Evolutionary conservation across 805 yeast species (phyloP), one percentile per base, ranked within the genome.

Genomic region (Lipomyces yamanashiensis): DNA sequence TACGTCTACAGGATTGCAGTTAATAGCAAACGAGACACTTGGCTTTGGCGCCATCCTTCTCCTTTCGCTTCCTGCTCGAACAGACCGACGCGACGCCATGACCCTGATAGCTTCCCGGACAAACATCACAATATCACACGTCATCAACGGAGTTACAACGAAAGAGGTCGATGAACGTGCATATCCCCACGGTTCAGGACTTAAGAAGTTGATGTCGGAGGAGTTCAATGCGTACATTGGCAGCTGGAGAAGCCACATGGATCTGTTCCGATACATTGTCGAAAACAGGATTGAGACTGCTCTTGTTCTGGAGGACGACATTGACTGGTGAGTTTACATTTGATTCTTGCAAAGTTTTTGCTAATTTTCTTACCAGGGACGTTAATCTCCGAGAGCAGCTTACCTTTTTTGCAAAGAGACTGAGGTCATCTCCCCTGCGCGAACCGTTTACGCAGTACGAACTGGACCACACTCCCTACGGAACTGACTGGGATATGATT

Each of bases 21-120:
- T 28, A 28, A 28, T 28, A 28, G 28, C 28, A 41, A 61, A 61
- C 44, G 23, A 51, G 23, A 61, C 64, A 1, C 56, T 61, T 1
- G 64, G 64, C 0, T 61, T 61, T 37, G 64, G 64, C 7, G 52
- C 51, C 7, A 50, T 61, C 33, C 8, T 61, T 6, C 40, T 55
- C 19, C 52, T 61, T 3, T 55, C 60, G 19, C 56, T 61, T 37
- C 47, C 53, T 15, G 19, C 52, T 7, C 59, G 64, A 8, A 61
- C 61, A n/a, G 64, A 61, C 34, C 54, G 64, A n/a, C 53, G 49
- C 13, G 64, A 61, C 17, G 64, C 64, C 10, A 49, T 61, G 28
- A 5, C 57, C 13, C 52, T 61, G 36, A 61, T 61, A 15, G 44
- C 57, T 2, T 43, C 53, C 23, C 55, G 23, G 34, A 48, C 54